A percentile compares a stretch with the other conserved stretches of the same genome.
phyloP scores from a whole-genome alignment of 192 early-diverging fungal genomes.

The Coemansia sp. region DNA sequence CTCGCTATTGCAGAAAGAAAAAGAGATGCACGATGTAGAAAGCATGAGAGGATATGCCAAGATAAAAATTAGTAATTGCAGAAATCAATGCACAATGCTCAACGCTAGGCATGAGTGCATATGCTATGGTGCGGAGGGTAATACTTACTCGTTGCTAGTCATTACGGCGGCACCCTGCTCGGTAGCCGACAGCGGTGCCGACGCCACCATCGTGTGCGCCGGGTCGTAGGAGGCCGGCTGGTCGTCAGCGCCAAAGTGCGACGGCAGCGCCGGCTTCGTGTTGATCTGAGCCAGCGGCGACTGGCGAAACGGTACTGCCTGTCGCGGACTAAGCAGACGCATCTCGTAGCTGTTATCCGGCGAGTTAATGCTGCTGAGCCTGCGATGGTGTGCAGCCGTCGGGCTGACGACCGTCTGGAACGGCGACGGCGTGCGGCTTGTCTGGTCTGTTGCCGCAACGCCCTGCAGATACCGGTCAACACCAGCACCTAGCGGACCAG shows the following conservation, averaged over 20 bases:
- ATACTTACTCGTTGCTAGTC: constrained; percentile 30
- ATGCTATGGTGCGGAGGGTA: background rate
- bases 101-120: background rate
- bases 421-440: constrained; percentile 7
- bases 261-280: constrained; percentile 8
- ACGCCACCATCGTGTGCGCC: background rate
- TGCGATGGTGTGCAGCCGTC: constrained; percentile 4
- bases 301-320: constrained; percentile 30
- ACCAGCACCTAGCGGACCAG: constrained; percentile 8
- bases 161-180: background rate
- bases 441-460: background rate
- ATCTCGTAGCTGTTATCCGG: constrained; percentile 36
- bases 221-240: constrained; percentile 8
- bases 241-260: constrained; percentile 31
- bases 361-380: constrained; percentile 1
- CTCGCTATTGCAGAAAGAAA: constrained; percentile 1
- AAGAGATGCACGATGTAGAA: background rate
- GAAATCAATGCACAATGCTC: background rate
- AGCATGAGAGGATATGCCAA: too few relatives aligned
- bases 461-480: constrained; percentile 16
- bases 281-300: constrained; percentile 29
- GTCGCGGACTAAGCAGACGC: constrained; percentile 25
- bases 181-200: background rate
- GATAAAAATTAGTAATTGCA: background rate
- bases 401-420: constrained; percentile 10